Percentiles rank a stretch among this genome's conserved stretches.
phyloP scores from a whole-genome alignment of 345 rosid genomes.

The Euphorbia peplus region DNA sequence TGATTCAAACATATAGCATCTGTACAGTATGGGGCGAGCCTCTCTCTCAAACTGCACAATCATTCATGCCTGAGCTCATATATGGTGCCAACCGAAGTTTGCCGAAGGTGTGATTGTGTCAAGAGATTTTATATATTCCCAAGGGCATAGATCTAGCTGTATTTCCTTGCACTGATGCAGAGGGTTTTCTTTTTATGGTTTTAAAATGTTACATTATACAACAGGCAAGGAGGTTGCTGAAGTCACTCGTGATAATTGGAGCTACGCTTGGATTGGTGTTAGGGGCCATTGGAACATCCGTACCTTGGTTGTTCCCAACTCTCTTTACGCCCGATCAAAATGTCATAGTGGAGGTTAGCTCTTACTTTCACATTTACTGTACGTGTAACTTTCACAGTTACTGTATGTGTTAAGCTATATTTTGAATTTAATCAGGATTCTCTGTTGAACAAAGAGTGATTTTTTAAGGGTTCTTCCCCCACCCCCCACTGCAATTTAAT shows the following conservation, averaged over 20 bases:
- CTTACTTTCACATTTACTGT: slow-evolving; percentile 1
- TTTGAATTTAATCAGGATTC: not conserved
- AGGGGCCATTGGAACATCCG: slow-evolving; percentile 53
- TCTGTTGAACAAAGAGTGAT: not conserved
- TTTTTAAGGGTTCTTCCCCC: no score
- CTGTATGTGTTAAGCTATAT: not conserved
- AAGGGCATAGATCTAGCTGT: not conserved
- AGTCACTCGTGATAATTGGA: slow-evolving; percentile 70
- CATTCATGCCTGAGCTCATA: slow-evolving; percentile 87
- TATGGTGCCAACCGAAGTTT: slow-evolving; percentile 60
- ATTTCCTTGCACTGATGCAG: not conserved
- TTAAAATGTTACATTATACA: slow-evolving; percentile 19
- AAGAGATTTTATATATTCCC: not conserved
- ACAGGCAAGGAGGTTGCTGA: slow-evolving; percentile 75
- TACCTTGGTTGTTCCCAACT: slow-evolving; percentile 70
- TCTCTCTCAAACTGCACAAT: slow-evolving; percentile 92
- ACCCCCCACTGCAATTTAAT: no score
- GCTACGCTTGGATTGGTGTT: slow-evolving; percentile 54
- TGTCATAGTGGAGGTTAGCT: slow-evolving; percentile 59
- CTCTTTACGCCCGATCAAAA: slow-evolving; percentile 62
- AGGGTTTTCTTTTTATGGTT: slow-evolving; percentile 3
- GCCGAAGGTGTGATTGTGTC: slow-evolving; percentile 51
- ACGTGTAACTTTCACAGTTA: slow-evolving; percentile 2
- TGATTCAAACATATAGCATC: slow-evolving; percentile 67
- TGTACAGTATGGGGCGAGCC: slow-evolving; percentile 80